phyloP scores from a whole-genome alignment of 768 basidiomycete genomes.

The Rhizopogon vulgaris region DNA sequence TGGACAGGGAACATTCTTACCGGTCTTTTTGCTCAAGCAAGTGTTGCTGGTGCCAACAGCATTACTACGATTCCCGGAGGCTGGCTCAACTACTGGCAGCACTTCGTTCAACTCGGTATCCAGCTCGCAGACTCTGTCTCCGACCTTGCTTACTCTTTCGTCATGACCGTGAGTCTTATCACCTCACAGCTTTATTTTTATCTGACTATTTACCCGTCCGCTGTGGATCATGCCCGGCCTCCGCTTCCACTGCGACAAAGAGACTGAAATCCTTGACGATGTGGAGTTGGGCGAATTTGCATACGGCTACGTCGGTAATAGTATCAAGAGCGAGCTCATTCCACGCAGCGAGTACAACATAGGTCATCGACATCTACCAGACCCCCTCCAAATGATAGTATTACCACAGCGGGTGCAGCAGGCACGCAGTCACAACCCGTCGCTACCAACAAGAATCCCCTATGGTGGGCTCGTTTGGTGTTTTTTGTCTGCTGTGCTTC shows the following conservation, averaged over 20 bases:
- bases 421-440: too few species aligned
- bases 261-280: constrained; percentile 77
- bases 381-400: too few species aligned
- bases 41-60: constrained; percentile 79
- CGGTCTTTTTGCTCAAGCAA: constrained; percentile 79
- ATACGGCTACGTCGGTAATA: constrained; percentile 80
- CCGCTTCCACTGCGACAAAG: constrained; percentile 59
- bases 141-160: constrained; percentile 66
- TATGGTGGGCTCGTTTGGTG: too few species aligned
- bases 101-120: constrained; percentile 81
- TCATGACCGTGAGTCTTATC: constrained; percentile 54
- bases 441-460: too few species aligned
- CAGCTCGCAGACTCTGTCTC: constrained; percentile 74
- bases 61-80: constrained; percentile 62
- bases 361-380: too few species aligned
- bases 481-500: too few species aligned
- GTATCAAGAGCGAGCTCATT: constrained; percentile 50
- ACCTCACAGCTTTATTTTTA: background rate
- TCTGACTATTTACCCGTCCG: background rate
- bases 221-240: constrained; percentile 83
- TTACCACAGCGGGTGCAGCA: too few species aligned
- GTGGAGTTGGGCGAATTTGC: constrained; percentile 87
- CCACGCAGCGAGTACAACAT: constrained; percentile 25
- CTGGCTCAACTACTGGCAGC: constrained; percentile 81
- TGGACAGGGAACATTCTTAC: constrained; percentile 83